Conservation (phyloP, 495 filamentous ascomycete species). For the Pseudevernia furfuracea region DNA sequence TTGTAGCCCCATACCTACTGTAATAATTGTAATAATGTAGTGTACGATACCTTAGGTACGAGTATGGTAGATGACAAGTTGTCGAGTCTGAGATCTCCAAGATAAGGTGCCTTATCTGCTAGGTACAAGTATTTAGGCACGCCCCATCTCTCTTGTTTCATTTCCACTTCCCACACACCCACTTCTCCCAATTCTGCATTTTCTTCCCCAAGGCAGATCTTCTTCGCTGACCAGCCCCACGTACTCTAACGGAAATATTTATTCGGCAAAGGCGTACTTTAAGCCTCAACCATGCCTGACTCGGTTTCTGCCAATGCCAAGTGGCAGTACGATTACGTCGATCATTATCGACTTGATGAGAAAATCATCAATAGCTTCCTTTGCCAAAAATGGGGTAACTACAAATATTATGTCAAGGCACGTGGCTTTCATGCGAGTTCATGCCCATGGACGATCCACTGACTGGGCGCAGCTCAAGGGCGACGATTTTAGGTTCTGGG, state of each 20-base stretch:
- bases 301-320: conserved; percentile 38
- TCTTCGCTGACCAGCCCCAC: background rate
- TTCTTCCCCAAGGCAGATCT: background rate
- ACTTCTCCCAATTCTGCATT: background rate
- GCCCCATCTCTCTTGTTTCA: too few species aligned
- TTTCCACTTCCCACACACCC: too few species aligned
- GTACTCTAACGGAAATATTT: too few species aligned
- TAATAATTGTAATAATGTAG: too few species aligned
- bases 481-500: background rate
- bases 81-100: too few species aligned
- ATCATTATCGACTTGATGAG: background rate
- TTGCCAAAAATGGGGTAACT: background rate
- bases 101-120: too few species aligned
- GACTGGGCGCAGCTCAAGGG: background rate
- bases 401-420: conserved; percentile 1
- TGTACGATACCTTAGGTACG: too few species aligned
- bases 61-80: too few species aligned
- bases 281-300: conserved; percentile 21
- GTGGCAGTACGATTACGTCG: conserved; percentile 10
- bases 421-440: background rate
- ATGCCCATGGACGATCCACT: background rate
- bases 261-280: too few species aligned
- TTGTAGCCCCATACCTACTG: too few species aligned
- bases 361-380: background rate
- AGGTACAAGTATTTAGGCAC: background rate